Conservation (phyloP, 1,284 basidiomycete genomes). For the Cryptococcus floricola region DNA sequence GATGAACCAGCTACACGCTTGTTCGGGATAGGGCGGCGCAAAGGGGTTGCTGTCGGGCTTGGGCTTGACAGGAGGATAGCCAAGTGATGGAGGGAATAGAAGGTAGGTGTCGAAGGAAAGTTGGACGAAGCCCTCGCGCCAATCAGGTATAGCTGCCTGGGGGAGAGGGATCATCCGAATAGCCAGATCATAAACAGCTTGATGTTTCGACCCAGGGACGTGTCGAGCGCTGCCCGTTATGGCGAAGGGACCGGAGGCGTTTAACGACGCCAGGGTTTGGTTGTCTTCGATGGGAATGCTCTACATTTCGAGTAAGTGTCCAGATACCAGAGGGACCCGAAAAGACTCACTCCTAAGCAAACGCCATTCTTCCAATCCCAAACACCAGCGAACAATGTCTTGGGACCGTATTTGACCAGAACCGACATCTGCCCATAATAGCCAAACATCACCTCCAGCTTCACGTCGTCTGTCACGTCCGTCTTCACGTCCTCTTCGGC, state of each 20-base stretch:
- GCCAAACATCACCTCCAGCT: too few species aligned
- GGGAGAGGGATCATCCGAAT: too few species aligned
- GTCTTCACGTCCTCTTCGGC: too few species aligned
- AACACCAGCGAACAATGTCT: background rate
- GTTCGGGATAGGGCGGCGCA: background rate
- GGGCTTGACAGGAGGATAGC: background rate
- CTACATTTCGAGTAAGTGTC: background rate
- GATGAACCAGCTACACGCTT: background rate
- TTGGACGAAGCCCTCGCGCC: background rate
- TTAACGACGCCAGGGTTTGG: background rate
- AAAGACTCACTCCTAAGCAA: conserved; percentile 2
- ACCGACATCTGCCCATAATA: background rate
- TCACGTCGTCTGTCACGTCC: too few species aligned
- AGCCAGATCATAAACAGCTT: background rate
- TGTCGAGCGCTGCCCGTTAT: background rate
- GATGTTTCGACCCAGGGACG: background rate
- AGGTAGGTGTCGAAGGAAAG: background rate
- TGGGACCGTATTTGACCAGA: background rate
- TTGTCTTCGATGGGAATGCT: background rate
- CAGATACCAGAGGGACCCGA: background rate
- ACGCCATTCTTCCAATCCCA: conserved; percentile 9
- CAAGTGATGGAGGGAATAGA: background rate
- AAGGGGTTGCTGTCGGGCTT: background rate
- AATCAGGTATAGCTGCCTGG: too few species aligned
- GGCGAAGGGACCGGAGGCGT: background rate